These are phyloP conservation scores for Ceratobasidium sp. DNA, from an alignment of 1,284 basidiomycete species.

Conservation along the genomic window DNA sequence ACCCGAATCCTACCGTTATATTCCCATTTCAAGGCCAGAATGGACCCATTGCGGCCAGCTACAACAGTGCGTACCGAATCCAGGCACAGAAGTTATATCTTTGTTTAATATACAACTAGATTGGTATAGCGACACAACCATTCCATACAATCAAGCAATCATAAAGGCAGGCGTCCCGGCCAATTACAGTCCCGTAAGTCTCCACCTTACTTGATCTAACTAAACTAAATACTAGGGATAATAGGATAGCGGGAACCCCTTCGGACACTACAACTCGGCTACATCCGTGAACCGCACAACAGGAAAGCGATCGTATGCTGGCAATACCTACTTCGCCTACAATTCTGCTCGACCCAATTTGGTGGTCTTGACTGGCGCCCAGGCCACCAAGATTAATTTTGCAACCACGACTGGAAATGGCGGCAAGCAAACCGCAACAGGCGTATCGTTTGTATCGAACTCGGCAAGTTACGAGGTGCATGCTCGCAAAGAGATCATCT, in stretches of 20 bases:
- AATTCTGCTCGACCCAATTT: slow-evolving; percentile 49
- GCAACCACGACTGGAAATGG: slow-evolving; percentile 30
- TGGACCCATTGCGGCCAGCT: slow-evolving; percentile 51
- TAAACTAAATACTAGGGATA: not conserved
- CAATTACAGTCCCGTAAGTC: slow-evolving; percentile 40
- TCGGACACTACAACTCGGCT: slow-evolving; percentile 42
- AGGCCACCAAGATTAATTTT: slow-evolving; percentile 50
- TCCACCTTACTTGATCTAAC: not conserved
- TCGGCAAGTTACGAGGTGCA: slow-evolving; percentile 48
- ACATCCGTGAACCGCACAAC: slow-evolving; percentile 48
- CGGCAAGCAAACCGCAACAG: slow-evolving; percentile 47
- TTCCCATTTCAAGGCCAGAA: slow-evolving; percentile 49
- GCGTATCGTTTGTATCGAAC: slow-evolving; percentile 49
- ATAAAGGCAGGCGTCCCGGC: slow-evolving; percentile 31
- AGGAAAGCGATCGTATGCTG: slow-evolving; percentile 50
- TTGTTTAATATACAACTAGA: slow-evolving; percentile 43
- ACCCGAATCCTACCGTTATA: slow-evolving; percentile 47
- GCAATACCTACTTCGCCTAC: slow-evolving; percentile 50
- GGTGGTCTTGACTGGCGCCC: slow-evolving; percentile 48
- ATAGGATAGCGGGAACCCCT: slow-evolving; percentile 28
- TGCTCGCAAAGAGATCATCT: slow-evolving; percentile 54
- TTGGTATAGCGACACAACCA: slow-evolving; percentile 43
- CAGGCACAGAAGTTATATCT: not conserved
- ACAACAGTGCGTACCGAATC: slow-evolving; percentile 48
- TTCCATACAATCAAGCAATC: slow-evolving; percentile 37